A percentile compares a stretch with the other conserved stretches of the same genome.
These are phyloP conservation scores for Cercospora sesami DNA, from an alignment of 2,329 filamentous ascomycete genomes.

Conservation along the genomic window DNA sequence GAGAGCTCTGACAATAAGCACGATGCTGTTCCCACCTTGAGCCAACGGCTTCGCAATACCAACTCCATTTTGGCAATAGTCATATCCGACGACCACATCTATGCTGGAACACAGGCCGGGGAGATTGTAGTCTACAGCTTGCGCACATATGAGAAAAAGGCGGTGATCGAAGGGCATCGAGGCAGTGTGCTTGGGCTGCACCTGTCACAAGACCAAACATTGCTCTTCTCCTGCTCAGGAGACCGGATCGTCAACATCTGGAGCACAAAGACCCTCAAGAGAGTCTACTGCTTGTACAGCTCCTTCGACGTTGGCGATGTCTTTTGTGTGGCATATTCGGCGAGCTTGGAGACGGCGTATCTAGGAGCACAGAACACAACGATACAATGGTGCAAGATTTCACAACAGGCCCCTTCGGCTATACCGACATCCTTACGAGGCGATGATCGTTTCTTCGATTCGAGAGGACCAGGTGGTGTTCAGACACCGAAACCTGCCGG, in stretches of 20 bases:
- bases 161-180: conserved; percentile 82
- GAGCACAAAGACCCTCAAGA: conserved; percentile 73
- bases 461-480: conserved; percentile 77
- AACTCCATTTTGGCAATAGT: conserved; percentile 81
- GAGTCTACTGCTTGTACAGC: conserved; percentile 87
- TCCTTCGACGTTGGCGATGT: conserved; percentile 93
- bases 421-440: conserved; percentile 56
- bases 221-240: conserved; percentile 89
- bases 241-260: conserved; percentile 95
- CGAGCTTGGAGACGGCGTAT: conserved; percentile 77
- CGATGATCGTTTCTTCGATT: conserved; percentile 93
- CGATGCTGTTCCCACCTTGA: conserved; percentile 57
- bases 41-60: conserved; percentile 73
- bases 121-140: conserved; percentile 91
- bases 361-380: conserved; percentile 91
- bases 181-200: conserved; percentile 85
- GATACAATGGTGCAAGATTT: conserved; percentile 79
- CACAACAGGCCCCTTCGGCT: conserved; percentile 19
- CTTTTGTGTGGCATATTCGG: conserved; percentile 89
- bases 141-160: conserved; percentile 77
- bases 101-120: conserved; percentile 88
- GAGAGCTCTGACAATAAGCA: conserved; percentile 27
- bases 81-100: conserved; percentile 77
- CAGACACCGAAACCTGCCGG: conserved; percentile 71
- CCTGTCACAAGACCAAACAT: conserved; percentile 69